These are phyloP conservation scores for Ascodesmis nigricans DNA, from an alignment of 495 filamentous ascomycete genomes.

Conservation along the genomic window DNA sequence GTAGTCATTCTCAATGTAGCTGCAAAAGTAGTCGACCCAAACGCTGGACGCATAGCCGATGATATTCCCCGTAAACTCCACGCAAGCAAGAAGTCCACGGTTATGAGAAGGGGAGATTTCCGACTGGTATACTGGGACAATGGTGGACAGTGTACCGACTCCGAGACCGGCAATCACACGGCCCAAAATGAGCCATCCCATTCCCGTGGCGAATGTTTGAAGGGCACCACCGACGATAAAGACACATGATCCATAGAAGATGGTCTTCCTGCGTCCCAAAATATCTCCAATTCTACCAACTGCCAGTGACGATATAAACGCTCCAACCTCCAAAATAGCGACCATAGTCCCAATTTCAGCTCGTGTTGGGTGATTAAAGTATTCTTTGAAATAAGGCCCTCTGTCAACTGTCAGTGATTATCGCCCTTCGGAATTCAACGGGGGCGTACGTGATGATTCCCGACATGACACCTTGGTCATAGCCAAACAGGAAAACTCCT, in stretches of 20 bases:
- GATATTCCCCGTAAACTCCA: slow-evolving; percentile 95
- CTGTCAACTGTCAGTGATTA: slow-evolving; percentile 27
- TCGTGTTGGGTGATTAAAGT: slow-evolving; percentile 68
- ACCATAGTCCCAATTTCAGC: slow-evolving; percentile 89
- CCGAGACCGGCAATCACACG: slow-evolving; percentile 82
- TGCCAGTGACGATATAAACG: slow-evolving; percentile 70
- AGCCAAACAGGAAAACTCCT: slow-evolving; percentile 93
- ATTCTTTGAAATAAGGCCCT: slow-evolving; percentile 65
- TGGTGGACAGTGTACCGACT: slow-evolving; percentile 84
- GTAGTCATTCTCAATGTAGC: slow-evolving; percentile 61
- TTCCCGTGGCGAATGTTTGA: slow-evolving; percentile 57
- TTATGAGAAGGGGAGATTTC: slow-evolving; percentile 96
- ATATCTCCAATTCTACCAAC: slow-evolving; percentile 81
- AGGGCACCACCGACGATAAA: slow-evolving; percentile 80
- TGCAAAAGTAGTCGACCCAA: slow-evolving; percentile 97
- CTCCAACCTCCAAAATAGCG: slow-evolving; percentile 83
- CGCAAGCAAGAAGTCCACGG: slow-evolving; percentile 83
- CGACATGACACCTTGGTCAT: slow-evolving; percentile 98
- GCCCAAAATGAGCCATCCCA: slow-evolving; percentile 33
- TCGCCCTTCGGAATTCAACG: slow-evolving; percentile 5
- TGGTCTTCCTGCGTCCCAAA: slow-evolving; percentile 72
- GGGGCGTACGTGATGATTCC: slow-evolving; percentile 85
- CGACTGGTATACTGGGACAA: slow-evolving; percentile 94
- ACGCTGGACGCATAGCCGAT: slow-evolving; percentile 86
- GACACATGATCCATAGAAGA: slow-evolving; percentile 78